A percentile compares a stretch with the other conserved stretches of the same genome.
phyloP scores from a whole-genome alignment of 352 stramenopile species.

The Pythium periplocum region DNA sequence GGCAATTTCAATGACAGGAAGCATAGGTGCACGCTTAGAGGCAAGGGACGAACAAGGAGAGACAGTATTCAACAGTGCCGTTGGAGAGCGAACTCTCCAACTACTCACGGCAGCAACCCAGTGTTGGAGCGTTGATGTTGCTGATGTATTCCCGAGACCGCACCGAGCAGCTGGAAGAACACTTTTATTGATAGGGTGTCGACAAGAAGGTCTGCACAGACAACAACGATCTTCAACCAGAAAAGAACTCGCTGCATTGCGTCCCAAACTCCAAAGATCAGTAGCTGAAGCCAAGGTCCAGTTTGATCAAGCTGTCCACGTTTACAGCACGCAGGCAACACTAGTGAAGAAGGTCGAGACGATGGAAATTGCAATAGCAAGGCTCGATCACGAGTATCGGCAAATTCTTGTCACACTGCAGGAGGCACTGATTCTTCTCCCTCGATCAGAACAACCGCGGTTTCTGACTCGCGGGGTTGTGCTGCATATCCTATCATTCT shows the following conservation, averaged over 20 bases:
- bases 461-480: constrained; percentile 28
- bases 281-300: constrained; percentile 45
- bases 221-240: constrained; percentile 14
- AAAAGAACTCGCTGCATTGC: constrained; percentile 25
- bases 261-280: constrained; percentile 30
- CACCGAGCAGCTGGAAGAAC: constrained; percentile 33
- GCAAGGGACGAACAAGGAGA: constrained; percentile 1
- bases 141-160: constrained; percentile 39
- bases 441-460: constrained; percentile 17
- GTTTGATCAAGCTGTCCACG: constrained; percentile 34
- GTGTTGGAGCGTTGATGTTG: constrained; percentile 28
- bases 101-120: constrained; percentile 30
- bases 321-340: constrained; percentile 31
- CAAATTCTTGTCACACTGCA: constrained; percentile 25
- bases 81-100: constrained; percentile 12
- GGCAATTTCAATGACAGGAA: too few species aligned
- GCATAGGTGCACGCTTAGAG: neutral
- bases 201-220: constrained; percentile 22
- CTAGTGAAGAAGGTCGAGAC: constrained; percentile 30
- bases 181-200: constrained; percentile 33
- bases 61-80: constrained; percentile 2
- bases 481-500: constrained; percentile 44
- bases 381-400: constrained; percentile 28
- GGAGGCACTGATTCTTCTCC: constrained; percentile 25
- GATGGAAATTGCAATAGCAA: constrained; percentile 26